Evolutionary conservation across 2,329 filamentous ascomycete species (phyloP), one percentile per base, ranked within the genome.

Genomic region (Claviceps cyperi): DNA sequence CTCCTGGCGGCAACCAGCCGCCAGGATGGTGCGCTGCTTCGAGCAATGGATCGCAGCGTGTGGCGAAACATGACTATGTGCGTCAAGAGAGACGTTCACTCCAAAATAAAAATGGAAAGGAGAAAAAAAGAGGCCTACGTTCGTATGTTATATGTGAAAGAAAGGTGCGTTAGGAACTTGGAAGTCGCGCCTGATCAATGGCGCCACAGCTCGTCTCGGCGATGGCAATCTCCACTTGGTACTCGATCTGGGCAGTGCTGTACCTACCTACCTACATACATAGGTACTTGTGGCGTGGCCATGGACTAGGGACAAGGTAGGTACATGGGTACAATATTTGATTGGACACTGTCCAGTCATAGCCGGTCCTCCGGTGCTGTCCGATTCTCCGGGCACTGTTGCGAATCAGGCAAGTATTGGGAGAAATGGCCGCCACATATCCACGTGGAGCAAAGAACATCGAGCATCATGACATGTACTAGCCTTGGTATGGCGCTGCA

Each of bases 11-110:
- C 59, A 43, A 55, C 58, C 52, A 58, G 59, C 51, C 58, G 55
- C 53, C 58, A 36, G 37, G 58, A 55, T 45, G 56, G 52, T 21
- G 54, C 46, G 24, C 28, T 47, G 46, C 50, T 58, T 54, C 60
- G 57, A 44, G 55, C 54, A 54, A 59, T 56, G 48, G 57, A 57
- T 55, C 62, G 59, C 37, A 65, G 55, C 24, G 60, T 56, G 47
- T 62, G 59, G 52, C 63, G 59, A 36, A 64, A 60, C 64, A 66
- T 65, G 43, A 8, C 51, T 51, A 45, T 49, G 35, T 22, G 47
- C 21, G 7, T 21, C 3, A 28, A 8, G 17, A 15, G 14, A 11
- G 28, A 17, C n/a, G 3, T 14, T 19, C 19, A 14, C 11, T 17
- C 11, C 1, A 9, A 9, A 41, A 41, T 5, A 4, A 21, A 14